Percentiles rank a stretch among this genome's conserved stretches.
These are phyloP conservation scores for Citrullus mucosospermus DNA, from an alignment of 306 rosid genomes.

Conservation along the genomic window DNA sequence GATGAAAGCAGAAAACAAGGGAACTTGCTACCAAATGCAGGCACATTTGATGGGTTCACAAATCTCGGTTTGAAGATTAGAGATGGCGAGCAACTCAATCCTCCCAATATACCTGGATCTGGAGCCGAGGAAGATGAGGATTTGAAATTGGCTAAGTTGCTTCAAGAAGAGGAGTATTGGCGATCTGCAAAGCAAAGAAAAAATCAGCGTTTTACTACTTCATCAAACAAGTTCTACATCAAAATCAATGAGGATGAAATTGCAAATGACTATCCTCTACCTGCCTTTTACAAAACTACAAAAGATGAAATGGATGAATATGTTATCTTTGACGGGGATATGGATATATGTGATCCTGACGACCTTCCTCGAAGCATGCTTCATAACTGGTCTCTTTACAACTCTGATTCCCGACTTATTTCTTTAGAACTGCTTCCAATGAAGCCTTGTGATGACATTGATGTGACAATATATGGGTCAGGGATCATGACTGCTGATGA, in stretches of 20 bases:
- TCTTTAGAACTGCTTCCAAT: constrained; percentile 95
- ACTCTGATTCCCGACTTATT: constrained; percentile 74
- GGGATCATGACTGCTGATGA: constrained; percentile 80
- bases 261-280: constrained; percentile 86
- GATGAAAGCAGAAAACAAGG: constrained; percentile 43
- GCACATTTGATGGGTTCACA: constrained; percentile 21
- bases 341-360: constrained; percentile 35
- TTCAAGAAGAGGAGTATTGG: constrained; percentile 89
- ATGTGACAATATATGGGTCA: constrained; percentile 83
- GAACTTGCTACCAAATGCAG: constrained; percentile 21
- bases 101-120: constrained; percentile 17
- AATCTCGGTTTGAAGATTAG: constrained; percentile 30
- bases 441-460: constrained; percentile 88
- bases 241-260: constrained; percentile 92
- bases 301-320: constrained; percentile 65
- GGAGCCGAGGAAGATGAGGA: constrained; percentile 55
- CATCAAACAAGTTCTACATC: constrained; percentile 50
- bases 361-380: constrained; percentile 82
- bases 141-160: constrained; percentile 53
- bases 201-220: constrained; percentile 25
- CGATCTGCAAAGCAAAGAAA: constrained; percentile 54
- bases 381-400: constrained; percentile 80
- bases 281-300: constrained; percentile 71
- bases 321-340: constrained; percentile 44
- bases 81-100: constrained; percentile 19